phyloP scores from a whole-genome alignment of 768 basidiomycete genomes.

The Steccherinum ochraceum region DNA sequence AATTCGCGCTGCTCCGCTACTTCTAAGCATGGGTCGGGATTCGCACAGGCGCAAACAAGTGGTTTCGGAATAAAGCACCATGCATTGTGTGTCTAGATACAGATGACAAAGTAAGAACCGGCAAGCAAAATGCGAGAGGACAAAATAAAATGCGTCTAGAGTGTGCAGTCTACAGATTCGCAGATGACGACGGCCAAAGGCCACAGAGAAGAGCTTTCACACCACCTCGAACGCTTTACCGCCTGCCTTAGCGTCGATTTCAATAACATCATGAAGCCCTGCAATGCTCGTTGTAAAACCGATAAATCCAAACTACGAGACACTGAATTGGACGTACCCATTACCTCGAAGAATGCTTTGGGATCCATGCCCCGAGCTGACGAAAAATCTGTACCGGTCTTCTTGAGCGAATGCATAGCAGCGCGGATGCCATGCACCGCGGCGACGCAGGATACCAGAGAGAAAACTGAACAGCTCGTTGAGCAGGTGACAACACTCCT shows the following conservation, averaged over 20 bases:
- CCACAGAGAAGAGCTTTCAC: too few relatives aligned
- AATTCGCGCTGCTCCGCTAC: neutral
- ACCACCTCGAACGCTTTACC: conserved; percentile 52
- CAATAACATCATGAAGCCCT: conserved; percentile 47
- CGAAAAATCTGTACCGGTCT: conserved; percentile 69
- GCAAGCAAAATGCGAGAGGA: too few relatives aligned
- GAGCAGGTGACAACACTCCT: neutral
- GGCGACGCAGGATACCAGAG: conserved; percentile 69
- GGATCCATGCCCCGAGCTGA: conserved; percentile 65
- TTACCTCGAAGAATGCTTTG: conserved; percentile 69
- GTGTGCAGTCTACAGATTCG: too few relatives aligned
- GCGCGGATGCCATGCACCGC: conserved; percentile 72
- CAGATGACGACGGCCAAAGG: too few relatives aligned
- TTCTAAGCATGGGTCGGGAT: neutral
- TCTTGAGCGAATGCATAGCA: conserved; percentile 71
- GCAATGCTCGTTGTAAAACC: neutral
- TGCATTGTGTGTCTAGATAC: neutral
- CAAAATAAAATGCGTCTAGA: too few relatives aligned
- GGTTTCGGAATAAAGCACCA: neutral
- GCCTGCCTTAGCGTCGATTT: conserved; percentile 51
- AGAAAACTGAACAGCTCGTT: conserved; percentile 48
- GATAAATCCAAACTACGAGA: conserved; percentile 12
- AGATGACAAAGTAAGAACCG: neutral
- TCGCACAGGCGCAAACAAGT: neutral
- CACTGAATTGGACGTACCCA: conserved; percentile 52